Percentiles rank a stretch among this genome's conserved stretches.
These are phyloP conservation scores for Aspergillus felis DNA, from an alignment of 2,329 filamentous ascomycete species.

Conservation along the genomic window DNA sequence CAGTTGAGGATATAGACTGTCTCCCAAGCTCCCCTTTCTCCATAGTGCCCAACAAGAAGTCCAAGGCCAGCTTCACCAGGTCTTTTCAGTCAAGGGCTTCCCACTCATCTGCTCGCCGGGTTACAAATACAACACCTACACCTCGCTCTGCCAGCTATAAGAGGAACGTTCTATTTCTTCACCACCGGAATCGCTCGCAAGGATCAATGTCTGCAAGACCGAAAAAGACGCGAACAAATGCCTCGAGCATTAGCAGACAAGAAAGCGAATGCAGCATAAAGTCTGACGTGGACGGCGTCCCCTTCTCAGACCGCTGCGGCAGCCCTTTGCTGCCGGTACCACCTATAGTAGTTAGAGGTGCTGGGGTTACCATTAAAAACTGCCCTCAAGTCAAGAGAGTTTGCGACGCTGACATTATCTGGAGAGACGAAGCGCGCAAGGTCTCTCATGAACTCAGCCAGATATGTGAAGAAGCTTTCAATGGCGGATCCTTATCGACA, in stretches of 20 bases:
- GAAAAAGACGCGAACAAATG: conserved; percentile 12
- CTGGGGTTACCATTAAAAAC: conserved; percentile 25
- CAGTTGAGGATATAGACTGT: conserved; percentile 10
- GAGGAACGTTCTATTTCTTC: conserved; percentile 61
- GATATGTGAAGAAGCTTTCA: conserved; percentile 90
- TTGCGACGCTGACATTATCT: conserved; percentile 46
- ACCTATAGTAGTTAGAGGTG: conserved; percentile 33
- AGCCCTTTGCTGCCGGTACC: conserved; percentile 40
- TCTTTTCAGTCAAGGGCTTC: conserved; percentile 46
- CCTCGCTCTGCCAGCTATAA: conserved; percentile 52
- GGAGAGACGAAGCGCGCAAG: conserved; percentile 75
- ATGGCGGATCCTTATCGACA: conserved; percentile 58
- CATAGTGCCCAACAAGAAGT: conserved; percentile 28
- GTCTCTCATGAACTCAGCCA: conserved; percentile 82
- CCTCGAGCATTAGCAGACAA: conserved; percentile 22
- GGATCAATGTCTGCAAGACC: conserved; percentile 22
- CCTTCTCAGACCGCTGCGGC: conserved; percentile 24
- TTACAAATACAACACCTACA: conserved; percentile 29
- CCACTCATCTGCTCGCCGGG: conserved; percentile 45
- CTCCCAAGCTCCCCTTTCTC: conserved; percentile 27
- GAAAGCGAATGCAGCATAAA: conserved; percentile 23
- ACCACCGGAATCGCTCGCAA: conserved; percentile 44
- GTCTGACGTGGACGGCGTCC: conserved; percentile 13
- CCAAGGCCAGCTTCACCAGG: conserved; percentile 31
- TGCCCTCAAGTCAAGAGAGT: conserved; percentile 40